Evolutionary conservation across 2,329 filamentous ascomycete genomes (phyloP), one percentile per base, ranked within the genome.

Genomic region (Xylariaceae sp.): DNA sequence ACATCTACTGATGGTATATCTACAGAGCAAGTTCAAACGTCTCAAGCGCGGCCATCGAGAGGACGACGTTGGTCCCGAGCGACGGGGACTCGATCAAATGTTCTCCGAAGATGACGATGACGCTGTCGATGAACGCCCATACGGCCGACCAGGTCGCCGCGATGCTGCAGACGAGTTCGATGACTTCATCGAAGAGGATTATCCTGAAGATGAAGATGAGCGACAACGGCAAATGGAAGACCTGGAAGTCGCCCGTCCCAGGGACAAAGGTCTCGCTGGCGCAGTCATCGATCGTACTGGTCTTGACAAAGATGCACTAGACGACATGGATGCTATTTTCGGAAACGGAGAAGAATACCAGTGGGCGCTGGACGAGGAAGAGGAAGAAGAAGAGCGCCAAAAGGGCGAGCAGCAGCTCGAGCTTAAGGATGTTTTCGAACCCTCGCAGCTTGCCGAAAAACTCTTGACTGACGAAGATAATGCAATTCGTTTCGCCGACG

Each of bases 391-490:
- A 51, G 83, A 87, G 36, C 81, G 85, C 43, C 76, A 86, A 51
- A 78, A 83, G 45, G 86, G 88, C 47, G 87, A 94, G 51, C 87
- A 90, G 56, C 83, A 84, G 34, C 80, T 97, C 32, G 89, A 96
- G 64, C 78, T 98, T 48, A 96, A 97, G 68, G 91, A 98, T 61
- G 91, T 98, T 38, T 98, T 98, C 57, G 93, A 98, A 65, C 93
- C 93, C 1, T 95, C 90, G 3, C 89, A 98, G 63, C 78, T 98
- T 30, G 83, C 85, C 42, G 93, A 98, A 67, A 91, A 89, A 67
- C 85, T 97, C 63, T 79, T 98, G 54, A 98, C 93, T 8, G 93
- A 97, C 43, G 89, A 90, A 49, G 93, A 98, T 63, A 95, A 97
- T 62, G 71, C 81, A 43, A 96, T 98, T 51, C 87, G 93, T 37